Evolutionary conservation across 306 rosid genomes (phyloP).

Genomic region (Medicago truncatula): MtrunA17r5.0-ANR NC_053046.1:12413501-12414000

Average conservation of each 20-base stretch:
- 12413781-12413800: conserved; percentile 59
- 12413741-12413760: conserved; percentile 68
- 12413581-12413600: background rate
- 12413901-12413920: too few relatives aligned
- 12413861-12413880: conserved; percentile 47
- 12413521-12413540: background rate
- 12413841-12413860: conserved; percentile 44
- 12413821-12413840: conserved; percentile 58
- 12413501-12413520: background rate
- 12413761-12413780: conserved; percentile 86
- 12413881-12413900: conserved; percentile 37
- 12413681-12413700: conserved; percentile 38
- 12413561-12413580: too few relatives aligned
- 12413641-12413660: background rate
- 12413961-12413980: conserved; percentile 46
- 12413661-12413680: conserved; percentile 39
- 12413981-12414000: too few relatives aligned
- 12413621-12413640: conserved; percentile 20
- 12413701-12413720: conserved; percentile 50
- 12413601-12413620: background rate
- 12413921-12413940: too few relatives aligned
- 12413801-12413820: conserved; percentile 61
- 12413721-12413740: conserved; percentile 62
- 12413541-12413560: too few relatives aligned
- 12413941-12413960: too few relatives aligned